Base-by-base conservation (phyloP, 495 filamentous ascomycete species). In the Aspergillus asperescens region DNA sequence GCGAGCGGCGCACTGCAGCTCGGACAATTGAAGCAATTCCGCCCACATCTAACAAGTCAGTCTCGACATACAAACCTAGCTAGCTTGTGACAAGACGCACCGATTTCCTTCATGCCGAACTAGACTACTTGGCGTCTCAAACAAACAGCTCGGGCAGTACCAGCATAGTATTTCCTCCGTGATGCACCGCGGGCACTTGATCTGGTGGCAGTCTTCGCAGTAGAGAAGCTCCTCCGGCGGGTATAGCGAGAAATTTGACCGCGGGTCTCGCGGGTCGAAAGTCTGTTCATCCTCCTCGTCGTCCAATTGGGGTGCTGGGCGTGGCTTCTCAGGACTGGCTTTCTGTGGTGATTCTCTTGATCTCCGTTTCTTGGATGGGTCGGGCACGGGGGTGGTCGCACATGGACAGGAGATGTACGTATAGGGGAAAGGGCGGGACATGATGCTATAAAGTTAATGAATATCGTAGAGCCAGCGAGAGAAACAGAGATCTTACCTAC, bases 161-260 rank as follows among this genome's bases (percentile, higher is more conserved):
- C 87, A 96, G 53, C 86, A 89, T 42, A 94, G 83, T 35, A 95
- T 87, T 69, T 98, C 93, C 62, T 98, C 93, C 19, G 84, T 76
- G 16, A 90, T 88, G 63, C 93, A 98, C 65, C 90, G 78, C 6
- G 90, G 88, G 62, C 93, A 98, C 56, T 91, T 85, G 48, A 98
- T 92, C 70, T 95, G 84, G 57, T 93, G 89, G 65, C 93, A 98
- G 65, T 96, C 94, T 62, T 95, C 90, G 70, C 93, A 98, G 69
- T 90, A 97, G 9, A 95, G 77, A 7, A 98, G 81, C 61, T 93
- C 87, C 60, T 97, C 90, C n/a, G 95, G 81, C 0, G 92, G 90
- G 66, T 90, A 96, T 28, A 98, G 76, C 34, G 88, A 88, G 73
- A 87, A 96, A 64, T 88, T 92, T 28, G 92, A 84, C 5, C 94